A percentile compares a stretch with the other conserved stretches of the same genome.
These are phyloP conservation scores for Apiotrichum domesticum DNA, from an alignment of 1,284 basidiomycete species.

Conservation along the genomic window DNA sequence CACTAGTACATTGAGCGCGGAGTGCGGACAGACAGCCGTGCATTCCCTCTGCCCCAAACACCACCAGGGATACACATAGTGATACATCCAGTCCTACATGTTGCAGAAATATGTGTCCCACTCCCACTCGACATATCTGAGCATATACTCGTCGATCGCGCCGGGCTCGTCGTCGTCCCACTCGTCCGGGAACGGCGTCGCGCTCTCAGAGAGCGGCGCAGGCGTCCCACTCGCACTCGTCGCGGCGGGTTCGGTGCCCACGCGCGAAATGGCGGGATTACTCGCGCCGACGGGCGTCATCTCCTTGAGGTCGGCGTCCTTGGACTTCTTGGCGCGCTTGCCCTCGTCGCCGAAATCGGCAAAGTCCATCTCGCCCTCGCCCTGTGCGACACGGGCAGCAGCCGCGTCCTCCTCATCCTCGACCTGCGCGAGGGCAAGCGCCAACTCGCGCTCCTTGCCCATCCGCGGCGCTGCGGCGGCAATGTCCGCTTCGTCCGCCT, in stretches of 20 bases:
- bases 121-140: slow-evolving; percentile 65
- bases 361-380: slow-evolving; percentile 74
- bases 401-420: slow-evolving; percentile 82
- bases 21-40: neutral
- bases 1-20: no score
- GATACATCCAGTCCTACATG: slow-evolving; percentile 1
- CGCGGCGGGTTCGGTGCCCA: neutral
- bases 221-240: slow-evolving; percentile 1
- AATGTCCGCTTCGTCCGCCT: slow-evolving; percentile 26
- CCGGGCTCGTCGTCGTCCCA: slow-evolving; percentile 50
- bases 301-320: slow-evolving; percentile 4
- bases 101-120: slow-evolving; percentile 61
- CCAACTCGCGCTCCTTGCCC: slow-evolving; percentile 50
- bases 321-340: neutral
- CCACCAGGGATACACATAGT: neutral
- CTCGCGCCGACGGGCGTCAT: neutral
- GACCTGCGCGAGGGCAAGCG: slow-evolving; percentile 68
- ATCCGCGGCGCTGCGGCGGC: slow-evolving; percentile 28
- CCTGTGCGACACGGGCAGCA: slow-evolving; percentile 70
- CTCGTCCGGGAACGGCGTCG: slow-evolving; percentile 11
- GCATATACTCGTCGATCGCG: slow-evolving; percentile 75
- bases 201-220: slow-evolving; percentile 44
- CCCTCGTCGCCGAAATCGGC: slow-evolving; percentile 61
- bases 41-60: neutral
- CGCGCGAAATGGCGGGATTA: slow-evolving; percentile 2